phyloP scores from a whole-genome alignment of 345 rosid species.

The Lumnitzera littorea region DNA sequence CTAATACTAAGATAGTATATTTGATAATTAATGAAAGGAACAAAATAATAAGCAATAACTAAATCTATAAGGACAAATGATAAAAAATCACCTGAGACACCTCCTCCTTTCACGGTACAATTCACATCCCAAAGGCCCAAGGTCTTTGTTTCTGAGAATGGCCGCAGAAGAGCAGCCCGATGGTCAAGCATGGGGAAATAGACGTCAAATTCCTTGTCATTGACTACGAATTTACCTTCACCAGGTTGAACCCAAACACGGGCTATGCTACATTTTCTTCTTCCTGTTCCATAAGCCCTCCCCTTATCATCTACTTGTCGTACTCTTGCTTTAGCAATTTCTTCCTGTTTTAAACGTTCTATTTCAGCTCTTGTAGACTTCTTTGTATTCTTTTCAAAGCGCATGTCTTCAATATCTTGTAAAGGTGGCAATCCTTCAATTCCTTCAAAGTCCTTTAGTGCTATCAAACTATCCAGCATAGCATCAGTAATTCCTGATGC shows the following conservation, averaged over 20 bases:
- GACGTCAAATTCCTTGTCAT: conserved; percentile 78
- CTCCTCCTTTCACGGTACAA: conserved; percentile 94
- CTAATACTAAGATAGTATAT: too few species aligned
- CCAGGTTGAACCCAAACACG: conserved; percentile 95
- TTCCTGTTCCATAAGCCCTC: conserved; percentile 95
- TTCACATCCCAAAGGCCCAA: conserved; percentile 86
- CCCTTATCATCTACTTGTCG: conserved; percentile 82
- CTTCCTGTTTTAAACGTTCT: conserved; percentile 87
- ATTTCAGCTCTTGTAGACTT: conserved; percentile 72
- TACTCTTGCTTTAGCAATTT: conserved; percentile 73
- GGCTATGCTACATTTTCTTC: conserved; percentile 89
- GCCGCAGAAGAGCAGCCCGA: conserved; percentile 89
- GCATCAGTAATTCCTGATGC: conserved; percentile 90
- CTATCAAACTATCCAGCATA: conserved; percentile 90
- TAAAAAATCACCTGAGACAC: conserved; percentile 56
- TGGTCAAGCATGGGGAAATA: conserved; percentile 95
- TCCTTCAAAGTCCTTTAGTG: conserved; percentile 75
- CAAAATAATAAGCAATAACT: neutral
- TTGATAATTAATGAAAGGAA: neutral
- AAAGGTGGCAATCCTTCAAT: conserved; percentile 81
- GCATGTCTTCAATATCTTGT: conserved; percentile 68
- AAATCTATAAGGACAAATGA: neutral
- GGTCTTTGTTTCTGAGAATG: conserved; percentile 92
- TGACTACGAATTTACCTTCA: conserved; percentile 63
- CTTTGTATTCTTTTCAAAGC: conserved; percentile 57